Percentiles rank a stretch among this genome's conserved stretches.
phyloP scores from a whole-genome alignment of 176 grass and related monocot genomes.

The Paspalum notatum region DNA sequence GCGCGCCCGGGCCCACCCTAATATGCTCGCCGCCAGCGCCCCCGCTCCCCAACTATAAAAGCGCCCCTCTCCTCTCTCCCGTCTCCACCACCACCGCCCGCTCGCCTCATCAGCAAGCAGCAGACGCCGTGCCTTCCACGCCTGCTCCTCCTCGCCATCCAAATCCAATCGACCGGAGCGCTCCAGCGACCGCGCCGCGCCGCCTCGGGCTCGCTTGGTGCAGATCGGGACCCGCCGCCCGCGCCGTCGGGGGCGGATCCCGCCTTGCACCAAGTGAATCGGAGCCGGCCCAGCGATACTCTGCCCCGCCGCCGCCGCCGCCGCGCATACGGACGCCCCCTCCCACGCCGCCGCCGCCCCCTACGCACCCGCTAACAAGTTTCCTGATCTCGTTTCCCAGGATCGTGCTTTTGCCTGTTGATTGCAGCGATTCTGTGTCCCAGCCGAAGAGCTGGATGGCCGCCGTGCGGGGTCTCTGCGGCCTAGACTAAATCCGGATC shows the following conservation, averaged over 20 bases:
- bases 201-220: conserved; percentile 99
- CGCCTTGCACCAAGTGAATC: conserved; percentile 99
- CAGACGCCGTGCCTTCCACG: conserved; percentile 39
- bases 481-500: conserved; percentile 31
- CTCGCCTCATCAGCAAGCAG: background rate
- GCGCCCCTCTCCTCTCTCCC: background rate
- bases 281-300: conserved; percentile 73
- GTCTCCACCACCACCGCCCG: background rate
- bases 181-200: conserved; percentile 41
- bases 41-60: conserved; percentile 46
- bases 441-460: background rate
- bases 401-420: background rate
- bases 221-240: conserved; percentile 93
- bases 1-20: conserved; percentile 29
- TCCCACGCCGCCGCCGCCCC: too few relatives aligned
- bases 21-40: conserved; percentile 19
- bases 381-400: too few relatives aligned
- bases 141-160: background rate
- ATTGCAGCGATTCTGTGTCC: background rate
- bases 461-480: background rate
- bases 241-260: conserved; percentile 67
- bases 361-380: too few relatives aligned
- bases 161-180: fast-evolving
- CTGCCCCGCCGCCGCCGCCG: background rate
- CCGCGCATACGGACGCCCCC: too few relatives aligned